phyloP scores from a whole-genome alignment of 768 basidiomycete genomes.

The Boletus reticulatus region DNA sequence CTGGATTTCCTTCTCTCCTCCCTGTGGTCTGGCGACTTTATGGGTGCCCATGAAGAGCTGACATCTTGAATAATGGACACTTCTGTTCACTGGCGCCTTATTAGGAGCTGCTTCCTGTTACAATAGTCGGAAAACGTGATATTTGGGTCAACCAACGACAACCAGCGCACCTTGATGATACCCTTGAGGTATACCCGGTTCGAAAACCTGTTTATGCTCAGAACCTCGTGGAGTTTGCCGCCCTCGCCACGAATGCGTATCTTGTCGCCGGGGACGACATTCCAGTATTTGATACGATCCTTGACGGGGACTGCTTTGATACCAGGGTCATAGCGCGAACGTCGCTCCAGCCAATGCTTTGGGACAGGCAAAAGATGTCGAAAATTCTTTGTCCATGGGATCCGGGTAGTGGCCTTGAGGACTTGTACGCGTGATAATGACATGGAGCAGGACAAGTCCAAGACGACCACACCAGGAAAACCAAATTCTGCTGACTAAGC shows the following conservation, averaged over 20 bases:
- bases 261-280: conserved; percentile 81
- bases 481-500: conserved; percentile 20
- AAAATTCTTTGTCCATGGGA: conserved; percentile 63
- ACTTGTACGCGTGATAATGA: conserved; percentile 37
- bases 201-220: conserved; percentile 68
- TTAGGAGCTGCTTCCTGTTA: conserved; percentile 19
- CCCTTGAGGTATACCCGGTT: conserved; percentile 63
- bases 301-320: conserved; percentile 56
- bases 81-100: conserved; percentile 29
- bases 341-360: conserved; percentile 48
- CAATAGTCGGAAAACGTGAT: conserved; percentile 1
- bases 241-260: conserved; percentile 69
- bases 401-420: conserved; percentile 46
- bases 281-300: conserved; percentile 84
- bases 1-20: conserved; percentile 43
- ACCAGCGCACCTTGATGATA: conserved; percentile 29
- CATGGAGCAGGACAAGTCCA: conserved; percentile 12
- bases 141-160: neutral
- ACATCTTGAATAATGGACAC: conserved; percentile 74
- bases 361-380: conserved; percentile 63
- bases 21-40: conserved; percentile 31
- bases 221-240: conserved; percentile 63
- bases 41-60: conserved; percentile 73
- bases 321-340: conserved; percentile 39
- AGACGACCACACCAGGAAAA: neutral